Base-by-base conservation (phyloP, 139 green algal genomes). In the Chlorella sp. region DNA sequence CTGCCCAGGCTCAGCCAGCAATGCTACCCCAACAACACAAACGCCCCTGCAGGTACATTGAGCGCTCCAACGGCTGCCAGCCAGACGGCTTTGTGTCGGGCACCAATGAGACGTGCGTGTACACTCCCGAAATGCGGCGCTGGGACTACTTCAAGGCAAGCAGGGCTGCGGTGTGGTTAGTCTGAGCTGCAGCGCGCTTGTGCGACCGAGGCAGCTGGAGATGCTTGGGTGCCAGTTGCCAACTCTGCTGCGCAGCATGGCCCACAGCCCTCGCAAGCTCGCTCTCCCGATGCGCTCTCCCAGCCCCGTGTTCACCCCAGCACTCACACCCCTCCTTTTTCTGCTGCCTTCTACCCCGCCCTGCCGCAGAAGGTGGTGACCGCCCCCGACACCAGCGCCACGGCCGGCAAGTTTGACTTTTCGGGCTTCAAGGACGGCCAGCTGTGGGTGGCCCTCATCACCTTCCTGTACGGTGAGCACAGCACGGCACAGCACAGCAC, bases 391-490 rank as follows among this genome's bases (percentile, higher is more conserved):
- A 86, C 88, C 32, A 71, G 69, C 47, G 88, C 90, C 16, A 92
- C 89, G 0, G 83, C 87, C 13, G 63, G 81, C 21, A 65, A 74
- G 30, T 86, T 93, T 16, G 79, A 91, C 56, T 96, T 91, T 67
- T 67, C 30, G 0, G 91, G 73, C n/a, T 87, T 96, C 34, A 70
- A 55, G 2, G 73, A 88, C 9, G 86, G 89, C 25, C 16, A 87
- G 44, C 82, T 94, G 26, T 95, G 93, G 93, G 83, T 95, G 0
- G 94, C 94, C 6, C 88, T 96, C 11, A 82, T 96, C 70, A 95
- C 93, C 34, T 97, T 97, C 84, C 85, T 95, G 36, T 95, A 44
- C 87, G 25, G n/a, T n/a, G n/a, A n/a, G n/a, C n/a, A n/a, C n/a
- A n/a, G n/a, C n/a, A n/a, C n/a, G n/a, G n/a, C n/a, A n/a, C n/a